Base-by-base conservation (phyloP, 169 alveolate genomes). In the Neospora caninum region DNA sequence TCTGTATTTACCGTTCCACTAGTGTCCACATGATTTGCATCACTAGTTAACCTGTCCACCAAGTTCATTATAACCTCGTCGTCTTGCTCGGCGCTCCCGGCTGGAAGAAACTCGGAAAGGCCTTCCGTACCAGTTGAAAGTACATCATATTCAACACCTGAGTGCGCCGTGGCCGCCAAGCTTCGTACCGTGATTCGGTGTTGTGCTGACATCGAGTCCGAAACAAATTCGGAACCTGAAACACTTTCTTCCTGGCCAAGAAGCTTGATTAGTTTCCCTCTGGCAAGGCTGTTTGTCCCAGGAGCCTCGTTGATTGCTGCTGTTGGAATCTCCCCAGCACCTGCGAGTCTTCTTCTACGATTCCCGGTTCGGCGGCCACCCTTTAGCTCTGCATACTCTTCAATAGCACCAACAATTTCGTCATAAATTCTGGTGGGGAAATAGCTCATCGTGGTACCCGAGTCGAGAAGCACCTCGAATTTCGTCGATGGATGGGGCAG, bases 391-490 rank as follows among this genome's bases (percentile, higher is more conserved):
- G 89, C 89, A 69, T 10, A 43, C 67, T 42, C 53, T 45, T 95
- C 95, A 39, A 96, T 93, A 4, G 94, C 92, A 31, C 70, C 88
- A 0, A 96, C 86, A n/a, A 96, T 91, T 53, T 88, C 93, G 43
- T 38, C 88, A 88, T 94, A 96, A n/a, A 96, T 86, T 39, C 84
- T 78, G 29, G 86, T 93, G 69, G 97, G 97, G 73, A 96, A 96
- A 87, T 96, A 96, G 80, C 96, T 93, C 89, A 96, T 80, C 7
- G 97, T 96, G 41, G 97, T 95, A 31, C 97, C 97, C 49, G 96
- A 94, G 73, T 96, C 97, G 49, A 96, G 80, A 4, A 89, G 73
- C 31, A 89, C 93, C 53, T 70, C 93, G 31, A 82, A 82, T 29
- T 82, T 39, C 7, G 89, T 39, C 53, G 53, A 34, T 9, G 87